Base-by-base conservation (phyloP, 768 basidiomycete genomes). In the Collybia sordida region DNA sequence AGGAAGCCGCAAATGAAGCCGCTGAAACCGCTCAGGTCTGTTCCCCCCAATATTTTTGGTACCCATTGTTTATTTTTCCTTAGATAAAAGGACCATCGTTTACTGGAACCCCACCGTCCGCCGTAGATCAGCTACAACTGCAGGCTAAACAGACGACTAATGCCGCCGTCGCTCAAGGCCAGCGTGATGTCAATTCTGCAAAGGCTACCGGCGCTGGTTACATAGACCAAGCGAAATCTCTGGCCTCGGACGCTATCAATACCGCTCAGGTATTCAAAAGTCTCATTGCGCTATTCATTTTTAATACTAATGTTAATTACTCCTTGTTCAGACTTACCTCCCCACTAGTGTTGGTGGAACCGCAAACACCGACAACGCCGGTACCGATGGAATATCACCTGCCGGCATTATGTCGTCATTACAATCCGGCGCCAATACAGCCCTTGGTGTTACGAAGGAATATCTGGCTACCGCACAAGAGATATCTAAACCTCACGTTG, bases 101-200 rank as follows among this genome's bases (percentile, higher is more conserved):
- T 45, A 71, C 64, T 0, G 68, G 66, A 4, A 48, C 53, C 17
- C n/a, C 51, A 4, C 53, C 57, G 6, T 56, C 73, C 9, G 65
- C 74, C 11, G 49, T 65, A 1, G 73, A 73, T 25, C 64, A 72
- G 42, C 59, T 79, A 18, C 59, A 68, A 36, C 57, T 54, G 4
- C 61, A 72, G 40, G 65, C 67, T 0, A 64, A 64, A n/a, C 55
- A 66, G 42, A 78, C 68, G 56, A 81, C 79, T 1, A 65, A 82
- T 40, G 64, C 65, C 0, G 86, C 84, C 17, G 81, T 79, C n/a
- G 69, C 70, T 0, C 74, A 87, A 58, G 85, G 85, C 3, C 71
- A 80, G 54, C 62, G 65, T 5, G 75, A 80, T 50, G 71, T 86
- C 1, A 72, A 76, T 6, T 63, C 68, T 11, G 72, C 71, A 0